Evolutionary conservation across 345 rosid species (phyloP), one percentile per base, ranked within the genome.

Genomic region (Kandelia obovata): DNA sequence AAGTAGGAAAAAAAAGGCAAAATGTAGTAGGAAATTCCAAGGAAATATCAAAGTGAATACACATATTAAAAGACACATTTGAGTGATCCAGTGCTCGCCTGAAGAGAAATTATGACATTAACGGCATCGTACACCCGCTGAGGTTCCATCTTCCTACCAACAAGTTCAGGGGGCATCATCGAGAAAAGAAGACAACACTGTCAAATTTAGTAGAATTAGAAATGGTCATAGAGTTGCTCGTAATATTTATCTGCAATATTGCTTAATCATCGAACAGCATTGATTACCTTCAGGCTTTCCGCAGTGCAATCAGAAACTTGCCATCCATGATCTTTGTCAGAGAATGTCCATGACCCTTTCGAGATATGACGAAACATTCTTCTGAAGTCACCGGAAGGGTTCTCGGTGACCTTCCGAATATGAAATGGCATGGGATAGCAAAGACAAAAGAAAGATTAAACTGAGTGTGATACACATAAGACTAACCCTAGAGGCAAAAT

Each of bases 101-200:
- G 86, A 21, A 79, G 69, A 43, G 81, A 79, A 1, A 82, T 68
- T 52, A 82, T 17, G 19, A 79, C 23, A 34, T 79, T 74, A 51
- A 82, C 79, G 17, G 76, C 58, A 62, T 82, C 86, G 27, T 64
- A 68, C 9, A 82, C 19, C 21, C 67, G 49, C 27, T 62, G 60
- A 23, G 68, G 64, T 46, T 82, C 77, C 68, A 82, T 58, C 53
- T 74, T 58, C 66, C 78, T 71, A 17, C 78, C 83, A 53, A 74
- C 75, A 20, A 76, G 34, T 0, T 82, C 61, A 5, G 61, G 66
- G 25, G 78, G 74, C 73, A 76, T 66, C 67, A 61, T 73, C 10
- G 82, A 70, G 56, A 79, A 58, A 17, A 78, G 72, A 0, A 82
- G 70, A 55, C 82, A 79, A 71, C 83, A 76, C 82, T 81, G 27